phyloP scores from a whole-genome alignment of 2,329 filamentous ascomycete species.

The Ophiostoma sp. region DNA sequence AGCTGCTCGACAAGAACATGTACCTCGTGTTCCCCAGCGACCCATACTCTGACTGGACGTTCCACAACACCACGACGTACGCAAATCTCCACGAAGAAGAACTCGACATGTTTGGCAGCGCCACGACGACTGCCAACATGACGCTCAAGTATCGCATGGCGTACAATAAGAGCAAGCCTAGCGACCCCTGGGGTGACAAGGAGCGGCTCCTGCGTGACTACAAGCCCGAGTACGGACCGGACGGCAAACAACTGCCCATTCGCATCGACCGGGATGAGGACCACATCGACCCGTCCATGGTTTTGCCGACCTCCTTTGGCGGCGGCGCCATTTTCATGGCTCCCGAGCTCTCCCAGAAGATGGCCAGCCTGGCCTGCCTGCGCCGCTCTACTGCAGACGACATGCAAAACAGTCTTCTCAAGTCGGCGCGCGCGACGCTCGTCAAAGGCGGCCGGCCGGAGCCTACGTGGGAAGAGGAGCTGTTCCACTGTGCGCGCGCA shows the following conservation, averaged over 20 bases:
- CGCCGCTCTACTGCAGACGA: slow-evolving; percentile 22
- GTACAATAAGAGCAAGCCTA: background rate
- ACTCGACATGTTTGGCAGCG: background rate
- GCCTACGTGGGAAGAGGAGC: slow-evolving; percentile 38
- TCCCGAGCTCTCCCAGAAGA: slow-evolving; percentile 33
- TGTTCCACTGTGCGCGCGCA: slow-evolving; percentile 40
- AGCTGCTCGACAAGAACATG: slow-evolving; percentile 27
- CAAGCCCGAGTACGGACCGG: background rate
- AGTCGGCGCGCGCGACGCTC: slow-evolving; percentile 9
- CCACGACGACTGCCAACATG: slow-evolving; percentile 1
- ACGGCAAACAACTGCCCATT: background rate
- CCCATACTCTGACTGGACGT: slow-evolving; percentile 39
- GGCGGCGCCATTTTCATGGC: slow-evolving; percentile 44
- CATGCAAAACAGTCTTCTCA: slow-evolving; percentile 18
- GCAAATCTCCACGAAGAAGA: background rate
- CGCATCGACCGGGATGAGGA: background rate
- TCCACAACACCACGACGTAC: slow-evolving; percentile 29
- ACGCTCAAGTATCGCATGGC: background rate
- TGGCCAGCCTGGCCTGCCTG: slow-evolving; percentile 39
- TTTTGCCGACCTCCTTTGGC: slow-evolving; percentile 38
- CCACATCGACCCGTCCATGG: background rate
- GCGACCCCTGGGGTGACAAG: slow-evolving; percentile 6
- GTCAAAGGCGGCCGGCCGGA: slow-evolving; percentile 26
- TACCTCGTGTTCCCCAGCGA: slow-evolving; percentile 45
- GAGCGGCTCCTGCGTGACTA: background rate